These are phyloP conservation scores for Penicillium waksmanii DNA, from an alignment of 495 filamentous ascomycete species.

Conservation along the genomic window DNA sequence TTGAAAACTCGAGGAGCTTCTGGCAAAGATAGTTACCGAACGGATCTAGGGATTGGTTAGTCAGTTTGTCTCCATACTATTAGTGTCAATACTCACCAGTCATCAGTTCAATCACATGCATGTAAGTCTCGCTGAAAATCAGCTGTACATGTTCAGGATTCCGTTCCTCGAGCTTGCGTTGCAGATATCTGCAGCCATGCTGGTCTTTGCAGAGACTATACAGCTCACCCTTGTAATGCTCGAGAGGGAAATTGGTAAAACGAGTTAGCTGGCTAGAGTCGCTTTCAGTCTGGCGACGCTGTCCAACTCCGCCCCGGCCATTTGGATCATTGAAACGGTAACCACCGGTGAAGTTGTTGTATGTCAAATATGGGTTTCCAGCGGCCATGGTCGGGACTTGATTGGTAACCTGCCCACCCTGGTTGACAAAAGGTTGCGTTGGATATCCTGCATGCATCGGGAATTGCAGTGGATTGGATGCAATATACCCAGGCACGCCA, in stretches of 20 bases:
- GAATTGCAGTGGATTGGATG: conserved; percentile 29
- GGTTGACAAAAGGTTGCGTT: conserved; percentile 38
- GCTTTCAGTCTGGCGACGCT: conserved; percentile 38
- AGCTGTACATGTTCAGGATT: conserved; percentile 80
- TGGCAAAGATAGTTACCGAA: conserved; percentile 99
- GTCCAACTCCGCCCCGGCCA: conserved; percentile 25
- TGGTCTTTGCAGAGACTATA: conserved; percentile 94
- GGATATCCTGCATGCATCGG: conserved; percentile 38
- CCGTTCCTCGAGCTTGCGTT: conserved; percentile 95
- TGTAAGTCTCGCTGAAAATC: conserved; percentile 90
- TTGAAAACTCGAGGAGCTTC: conserved; percentile 91
- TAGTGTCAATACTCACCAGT: conserved; percentile 58
- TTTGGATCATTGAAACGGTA: conserved; percentile 41
- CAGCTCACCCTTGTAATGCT: conserved; percentile 77
- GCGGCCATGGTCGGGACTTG: no score
- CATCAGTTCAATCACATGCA: conserved; percentile 95
- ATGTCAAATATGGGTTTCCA: conserved; percentile 29
- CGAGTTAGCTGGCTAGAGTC: conserved; percentile 55
- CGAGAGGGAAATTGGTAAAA: conserved; percentile 77
- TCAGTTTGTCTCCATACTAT: neutral
- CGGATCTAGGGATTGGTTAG: conserved; percentile 63
- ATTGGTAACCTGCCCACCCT: conserved; percentile 28
- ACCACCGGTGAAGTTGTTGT: conserved; percentile 31
- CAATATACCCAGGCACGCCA: conserved; percentile 22
- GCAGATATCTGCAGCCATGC: conserved; percentile 92